These are phyloP conservation scores for Cercospora brassicicola DNA, from an alignment of 2,329 filamentous ascomycete species.

Conservation along the genomic window DNA sequence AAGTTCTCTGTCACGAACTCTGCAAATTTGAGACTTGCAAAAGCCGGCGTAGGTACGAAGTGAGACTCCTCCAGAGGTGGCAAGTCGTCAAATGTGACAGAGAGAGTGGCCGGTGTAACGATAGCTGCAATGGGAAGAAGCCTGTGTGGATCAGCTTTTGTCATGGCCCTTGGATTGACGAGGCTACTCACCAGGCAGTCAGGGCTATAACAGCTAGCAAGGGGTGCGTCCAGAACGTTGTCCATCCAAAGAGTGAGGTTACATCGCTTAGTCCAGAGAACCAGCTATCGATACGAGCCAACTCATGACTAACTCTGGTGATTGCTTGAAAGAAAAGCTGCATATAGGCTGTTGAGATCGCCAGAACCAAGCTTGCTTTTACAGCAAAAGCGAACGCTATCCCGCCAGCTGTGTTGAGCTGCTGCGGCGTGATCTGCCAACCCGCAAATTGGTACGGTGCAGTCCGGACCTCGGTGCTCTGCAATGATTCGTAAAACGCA, in stretches of 20 bases:
- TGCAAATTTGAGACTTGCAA: constrained; percentile 1
- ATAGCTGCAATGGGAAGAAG: constrained; percentile 14
- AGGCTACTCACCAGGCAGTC: background rate
- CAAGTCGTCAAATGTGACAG: constrained; percentile 5
- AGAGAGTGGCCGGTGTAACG: constrained; percentile 7
- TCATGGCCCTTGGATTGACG: too few species aligned
- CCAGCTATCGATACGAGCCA: background rate
- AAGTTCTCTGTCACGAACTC: too few species aligned
- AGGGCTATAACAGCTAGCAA: background rate
- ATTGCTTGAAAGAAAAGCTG: background rate
- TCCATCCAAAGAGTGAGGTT: background rate
- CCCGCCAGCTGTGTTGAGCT: background rate
- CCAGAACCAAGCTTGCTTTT: background rate
- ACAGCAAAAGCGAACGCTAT: background rate
- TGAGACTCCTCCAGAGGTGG: background rate
- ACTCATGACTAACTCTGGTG: rapidly evolving
- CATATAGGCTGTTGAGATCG: background rate
- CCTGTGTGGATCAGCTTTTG: background rate
- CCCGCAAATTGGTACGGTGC: background rate
- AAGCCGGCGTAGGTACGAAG: constrained; percentile 2
- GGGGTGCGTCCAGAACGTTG: background rate
- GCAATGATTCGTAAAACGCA: background rate
- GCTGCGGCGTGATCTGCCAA: background rate
- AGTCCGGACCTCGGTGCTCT: background rate
- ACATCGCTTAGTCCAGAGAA: background rate